Evolutionary conservation across 2,329 filamentous ascomycete species (phyloP), one percentile per base, ranked within the genome.

Genomic region (Bimuria novae-zelandiae): DNA sequence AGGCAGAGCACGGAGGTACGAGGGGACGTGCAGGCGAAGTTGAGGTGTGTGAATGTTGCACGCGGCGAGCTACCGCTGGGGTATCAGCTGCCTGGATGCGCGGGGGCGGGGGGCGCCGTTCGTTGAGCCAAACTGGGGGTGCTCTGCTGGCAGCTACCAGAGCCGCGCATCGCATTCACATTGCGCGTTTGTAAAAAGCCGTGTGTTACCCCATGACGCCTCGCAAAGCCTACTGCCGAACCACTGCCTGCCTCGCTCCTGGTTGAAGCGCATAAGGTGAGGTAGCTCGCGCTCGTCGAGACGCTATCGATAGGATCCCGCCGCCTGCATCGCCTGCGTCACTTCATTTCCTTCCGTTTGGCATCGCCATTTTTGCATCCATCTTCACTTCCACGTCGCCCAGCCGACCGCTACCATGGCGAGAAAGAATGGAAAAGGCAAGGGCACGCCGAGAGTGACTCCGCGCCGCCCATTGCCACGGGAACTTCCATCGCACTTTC

Each of bases 381-480:
- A n/a, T 17, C 23, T 16, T 39, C 33, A 22, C 39, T 47, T 29
- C 43, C 29, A 22, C 35, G 8, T 21, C 3, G 27, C 29, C 40
- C 32, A 2, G n/a, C 19, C 40, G 40, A 43, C 30, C 30, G 36
- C 29, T 36, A 37, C 50, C 52, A 70, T 70, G 67, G 60, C 53
- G 49, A 60, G 64, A 51, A 70, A 67, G 44, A 69, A 69, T 56
- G 57, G 51, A 37, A 69, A 69, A 56, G 52, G 36, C 55, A 70
- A 69, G 58, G 46, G 59, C 60, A 17, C 48, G 35, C 37, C 57
- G 51, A 57, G 54, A 40, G 10, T 52, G 33, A 16, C 47, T 6
- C 58, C 60, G 42, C 64, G 57, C 17, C 57, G 56, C 40, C 41
- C 64, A 40, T 59, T 60, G n/a, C 47, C 55, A 41, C 14, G 4